phyloP scores from a whole-genome alignment of 768 basidiomycete species.

The Amylocystis lapponica region DNA sequence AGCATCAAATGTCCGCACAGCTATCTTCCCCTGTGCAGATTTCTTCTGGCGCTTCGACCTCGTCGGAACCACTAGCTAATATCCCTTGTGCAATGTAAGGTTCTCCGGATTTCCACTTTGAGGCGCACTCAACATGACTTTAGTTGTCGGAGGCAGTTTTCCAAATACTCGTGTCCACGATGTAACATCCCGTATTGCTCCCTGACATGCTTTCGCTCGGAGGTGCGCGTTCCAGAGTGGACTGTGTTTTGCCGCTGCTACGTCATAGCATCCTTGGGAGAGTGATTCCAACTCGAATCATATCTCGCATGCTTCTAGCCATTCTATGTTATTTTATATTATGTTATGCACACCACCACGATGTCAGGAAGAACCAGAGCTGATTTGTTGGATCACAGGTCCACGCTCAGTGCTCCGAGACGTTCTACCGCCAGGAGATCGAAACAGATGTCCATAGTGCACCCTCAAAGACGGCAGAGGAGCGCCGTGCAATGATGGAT shows the following conservation, averaged over 20 bases:
- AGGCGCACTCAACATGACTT: background rate
- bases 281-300: background rate
- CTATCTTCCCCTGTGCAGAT: background rate
- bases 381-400: slow-evolving; percentile 29
- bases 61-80: background rate
- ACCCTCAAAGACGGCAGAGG: slow-evolving; percentile 49
- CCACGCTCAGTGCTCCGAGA: slow-evolving; percentile 75
- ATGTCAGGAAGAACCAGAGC: too few species aligned
- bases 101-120: background rate
- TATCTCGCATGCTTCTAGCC: background rate
- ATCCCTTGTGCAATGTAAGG: slow-evolving; percentile 6
- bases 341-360: background rate
- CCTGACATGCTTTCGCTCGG: slow-evolving; percentile 69
- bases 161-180: slow-evolving; percentile 75
- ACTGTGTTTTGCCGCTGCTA: background rate
- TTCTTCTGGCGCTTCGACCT: background rate
- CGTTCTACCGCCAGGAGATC: slow-evolving; percentile 74
- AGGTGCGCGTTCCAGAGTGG: slow-evolving; percentile 41
- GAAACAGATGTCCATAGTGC: slow-evolving; percentile 53
- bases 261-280: background rate
- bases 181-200: slow-evolving; percentile 84
- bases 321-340: too few species aligned
- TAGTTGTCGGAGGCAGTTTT: slow-evolving; percentile 71
- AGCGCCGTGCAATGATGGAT: slow-evolving; percentile 62
- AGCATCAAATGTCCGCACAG: too few species aligned